Evolutionary conservation across 1,284 basidiomycete genomes (phyloP).

Genomic region (Mrakiaceae sp.): DNA sequence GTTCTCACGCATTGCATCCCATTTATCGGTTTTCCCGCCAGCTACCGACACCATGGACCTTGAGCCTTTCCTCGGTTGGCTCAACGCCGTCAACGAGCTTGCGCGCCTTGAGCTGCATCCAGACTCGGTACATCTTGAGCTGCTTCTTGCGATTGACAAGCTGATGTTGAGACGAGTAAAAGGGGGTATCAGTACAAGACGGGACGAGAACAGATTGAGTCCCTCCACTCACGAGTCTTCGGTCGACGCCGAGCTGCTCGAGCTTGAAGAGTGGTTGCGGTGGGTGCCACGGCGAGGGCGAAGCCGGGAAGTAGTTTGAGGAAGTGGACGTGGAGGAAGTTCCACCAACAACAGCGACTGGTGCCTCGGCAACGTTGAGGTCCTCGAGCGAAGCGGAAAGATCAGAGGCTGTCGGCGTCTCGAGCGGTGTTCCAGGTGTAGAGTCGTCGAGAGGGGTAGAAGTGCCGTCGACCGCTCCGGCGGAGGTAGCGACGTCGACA

Average conservation of each 20-base stretch:
- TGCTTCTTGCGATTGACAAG: constrained; percentile 84
- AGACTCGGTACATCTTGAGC: constrained; percentile 89
- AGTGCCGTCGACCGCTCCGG: constrained; percentile 27
- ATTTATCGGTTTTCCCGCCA: too few species aligned
- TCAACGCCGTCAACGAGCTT: constrained; percentile 35
- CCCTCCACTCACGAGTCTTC: constrained; percentile 46
- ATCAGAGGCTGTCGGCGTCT: not conserved
- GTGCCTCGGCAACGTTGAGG: not conserved
- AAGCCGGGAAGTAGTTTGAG: constrained; percentile 18
- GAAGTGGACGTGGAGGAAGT: not conserved
- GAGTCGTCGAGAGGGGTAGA: constrained; percentile 10
- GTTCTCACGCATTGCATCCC: too few species aligned
- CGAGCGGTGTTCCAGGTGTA: not conserved
- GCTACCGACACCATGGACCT: too few species aligned
- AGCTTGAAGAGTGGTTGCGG: constrained; percentile 47
- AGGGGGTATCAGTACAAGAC: not conserved
- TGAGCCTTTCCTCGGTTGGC: too few species aligned
- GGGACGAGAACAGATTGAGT: not conserved
- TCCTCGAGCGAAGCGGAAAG: not conserved
- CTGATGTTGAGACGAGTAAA: constrained; percentile 13
- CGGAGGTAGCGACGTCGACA: constrained; percentile 29
- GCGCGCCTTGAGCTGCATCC: constrained; percentile 80
- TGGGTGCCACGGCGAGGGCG: constrained; percentile 7
- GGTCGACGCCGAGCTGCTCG: constrained; percentile 71
- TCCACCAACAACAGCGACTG: not conserved